These are phyloP conservation scores for Ceratocystiopsis sp. DNA, from an alignment of 2,329 filamentous ascomycete species.

Conservation along the genomic window DNA sequence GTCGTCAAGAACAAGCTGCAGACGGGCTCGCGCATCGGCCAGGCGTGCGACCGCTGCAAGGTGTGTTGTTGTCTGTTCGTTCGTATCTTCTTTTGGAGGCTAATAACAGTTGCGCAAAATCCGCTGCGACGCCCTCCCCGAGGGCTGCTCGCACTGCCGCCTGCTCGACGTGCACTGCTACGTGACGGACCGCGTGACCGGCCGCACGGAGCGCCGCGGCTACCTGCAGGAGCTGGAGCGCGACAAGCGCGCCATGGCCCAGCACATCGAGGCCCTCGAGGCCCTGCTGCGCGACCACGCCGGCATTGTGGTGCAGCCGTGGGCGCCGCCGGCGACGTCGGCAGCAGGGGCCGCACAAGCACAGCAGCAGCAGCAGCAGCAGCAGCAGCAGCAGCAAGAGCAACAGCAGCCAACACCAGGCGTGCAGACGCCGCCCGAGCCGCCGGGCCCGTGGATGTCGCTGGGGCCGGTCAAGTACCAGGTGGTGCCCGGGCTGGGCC, in stretches of 20 bases:
- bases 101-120: constrained; percentile 57
- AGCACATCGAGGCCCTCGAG: constrained; percentile 52
- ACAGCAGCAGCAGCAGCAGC: too few relatives aligned
- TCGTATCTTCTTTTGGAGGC: constrained; percentile 5
- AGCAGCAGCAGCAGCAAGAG: too few relatives aligned
- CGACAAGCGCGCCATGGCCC: constrained; percentile 50
- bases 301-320: not conserved
- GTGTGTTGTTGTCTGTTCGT: constrained; percentile 21
- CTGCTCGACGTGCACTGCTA: constrained; percentile 62
- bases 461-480: too few relatives aligned
- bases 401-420: too few relatives aligned
- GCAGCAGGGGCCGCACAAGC: too few relatives aligned
- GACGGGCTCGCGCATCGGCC: constrained; percentile 50
- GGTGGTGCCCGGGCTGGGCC: too few relatives aligned
- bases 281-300: constrained; percentile 31
- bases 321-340: constrained; percentile 3
- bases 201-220: constrained; percentile 60
- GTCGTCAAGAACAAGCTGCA: constrained; percentile 38
- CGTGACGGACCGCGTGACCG: constrained; percentile 76
- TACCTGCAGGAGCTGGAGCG: constrained; percentile 63
- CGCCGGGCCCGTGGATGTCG: too few relatives aligned
- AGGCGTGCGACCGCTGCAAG: constrained; percentile 82
- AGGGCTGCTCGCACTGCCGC: constrained; percentile 68
- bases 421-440: too few relatives aligned
- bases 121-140: constrained; percentile 63